Base-by-base conservation (phyloP, 2,329 filamentous ascomycete species). In the Helotiales sp. region DNA sequence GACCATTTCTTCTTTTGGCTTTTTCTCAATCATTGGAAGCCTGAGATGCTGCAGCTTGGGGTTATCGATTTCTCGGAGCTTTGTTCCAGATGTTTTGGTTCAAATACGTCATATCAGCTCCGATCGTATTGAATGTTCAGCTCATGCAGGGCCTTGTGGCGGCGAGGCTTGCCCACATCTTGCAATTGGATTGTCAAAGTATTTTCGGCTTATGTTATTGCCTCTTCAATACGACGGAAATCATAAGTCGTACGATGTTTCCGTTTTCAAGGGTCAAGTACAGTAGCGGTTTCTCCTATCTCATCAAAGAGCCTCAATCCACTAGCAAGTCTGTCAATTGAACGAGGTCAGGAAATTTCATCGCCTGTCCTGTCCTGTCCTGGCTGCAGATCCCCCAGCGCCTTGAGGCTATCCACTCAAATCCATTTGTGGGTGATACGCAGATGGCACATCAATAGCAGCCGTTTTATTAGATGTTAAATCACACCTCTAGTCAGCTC, bases 371-470 rank as follows among this genome's bases (percentile, higher is more conserved):
- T n/a, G 2, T 5, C 30, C 4, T 57, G 8, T n/a, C n/a, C 52
- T 40, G 52, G 52, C 52, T 55, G 30, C 30, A 55, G 52, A 62
- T 63, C 32, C 37, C 52, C 47, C 40, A 22, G 7, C 10, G 45
- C 60, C 40, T 37, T 55, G 40, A 20, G 7, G 58, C 63, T 55
- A 11, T 45, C 45, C 50, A 50, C 28, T 22, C 32, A 17, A 24
- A 50, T 22, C 28, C 45, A 64, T 24, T 45, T 63, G 28, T 63
- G 62, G 65, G 64, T 63, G 67, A 57, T 54, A 62, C 64, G 43
- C 47, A 54, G 47, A 58, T 65, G 60, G 47, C 37, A 65, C 57
- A 62, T 60, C 50, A 55, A 60, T 64, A 70, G 43, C 55, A 61
- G 50, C 54, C 57, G 40, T 61, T 30, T 60, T 63, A 61, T 64